Evolutionary conservation across 441 rosid species (phyloP), one percentile per base, ranked within the genome.

Genomic region (Codiaeum variegatum): DNA sequence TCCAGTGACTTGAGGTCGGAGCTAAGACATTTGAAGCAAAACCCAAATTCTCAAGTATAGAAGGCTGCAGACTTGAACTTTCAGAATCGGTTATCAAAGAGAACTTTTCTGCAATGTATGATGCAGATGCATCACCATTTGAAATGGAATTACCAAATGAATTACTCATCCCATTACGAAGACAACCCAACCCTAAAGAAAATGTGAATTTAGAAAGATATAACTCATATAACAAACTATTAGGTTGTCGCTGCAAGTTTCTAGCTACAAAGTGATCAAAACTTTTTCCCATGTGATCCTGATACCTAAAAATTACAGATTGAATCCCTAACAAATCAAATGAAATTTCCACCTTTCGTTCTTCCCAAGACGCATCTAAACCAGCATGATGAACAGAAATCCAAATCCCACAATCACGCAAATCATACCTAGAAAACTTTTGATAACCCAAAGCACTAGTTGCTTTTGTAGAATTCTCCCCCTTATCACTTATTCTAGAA

Each of bases 381-480:
- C 77, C 74, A 69, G 76, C 76, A 82, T 76, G 79, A 79, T 74
- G 81, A 77, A 88, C 69, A 78, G 92, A 86, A 75, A 85, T 75
- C 96, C 93, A 86, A 56, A 90, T 78, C 77, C 90, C 92, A 67
- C 72, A 83, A 73, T 87, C 85, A 69, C 76, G 80, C 6, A 78
- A 67, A 75, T 67, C 69, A 76, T 74, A 51, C n/a, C 36, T 82
- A 69, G 77, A 77, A 44, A 77, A 73, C 72, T 76, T 75, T 69
- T 79, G 77, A 71, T 51, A 55, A 70, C 71, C 75, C 11, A 62
- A 44, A 75, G 78, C 79, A 77, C 82, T 88, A 82, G 66, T 73
- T 72, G 49, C 70, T 76, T 79, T 78, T 49, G 56, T 71, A 49
- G 51, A 62, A 75, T 67, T 73, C 74, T 79, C 86, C 76, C 62